Percentiles rank a stretch among this genome's conserved stretches.
Evolutionary conservation across 1,139 yeast genomes (phyloP).

Genomic region (Blastobotrys indianensis): DNA sequence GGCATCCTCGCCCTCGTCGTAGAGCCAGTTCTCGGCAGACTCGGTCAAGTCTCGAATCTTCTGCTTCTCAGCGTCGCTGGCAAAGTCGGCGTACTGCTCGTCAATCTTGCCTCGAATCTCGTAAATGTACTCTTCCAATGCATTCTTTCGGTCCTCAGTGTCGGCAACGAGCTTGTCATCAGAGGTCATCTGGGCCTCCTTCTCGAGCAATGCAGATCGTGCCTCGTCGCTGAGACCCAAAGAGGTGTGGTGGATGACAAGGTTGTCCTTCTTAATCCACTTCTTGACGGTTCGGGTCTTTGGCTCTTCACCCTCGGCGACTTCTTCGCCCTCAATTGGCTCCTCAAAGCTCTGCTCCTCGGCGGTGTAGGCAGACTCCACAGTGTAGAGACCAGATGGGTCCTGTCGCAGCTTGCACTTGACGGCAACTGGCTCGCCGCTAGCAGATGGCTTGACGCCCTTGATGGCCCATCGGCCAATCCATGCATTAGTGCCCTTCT

Average conservation of each 20-base stretch:
- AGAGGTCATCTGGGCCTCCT: constrained; percentile 75
- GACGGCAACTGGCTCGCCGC: constrained; percentile 75
- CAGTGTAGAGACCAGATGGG: constrained; percentile 91
- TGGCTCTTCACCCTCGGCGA: constrained; percentile 62
- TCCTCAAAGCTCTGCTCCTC: constrained; percentile 90
- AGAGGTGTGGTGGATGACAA: constrained; percentile 53
- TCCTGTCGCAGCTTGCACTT: constrained; percentile 95
- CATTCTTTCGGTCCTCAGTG: constrained; percentile 98
- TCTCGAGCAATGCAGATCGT: constrained; percentile 63
- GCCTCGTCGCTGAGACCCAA: constrained; percentile 56
- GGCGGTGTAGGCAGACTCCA: constrained; percentile 92
- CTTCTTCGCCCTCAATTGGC: constrained; percentile 44
- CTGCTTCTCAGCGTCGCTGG: constrained; percentile 83
- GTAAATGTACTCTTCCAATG: constrained; percentile 96
- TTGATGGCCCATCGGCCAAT: constrained; percentile 82
- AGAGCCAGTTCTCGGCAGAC: constrained; percentile 97
- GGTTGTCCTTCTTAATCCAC: constrained; percentile 85
- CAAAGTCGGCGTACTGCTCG: constrained; percentile 83
- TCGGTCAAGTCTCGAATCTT: constrained; percentile 66
- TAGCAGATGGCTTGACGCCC: constrained; percentile 77
- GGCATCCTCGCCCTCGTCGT: constrained; percentile 95
- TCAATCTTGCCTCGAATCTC: constrained; percentile 96
- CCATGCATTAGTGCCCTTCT: constrained; percentile 56
- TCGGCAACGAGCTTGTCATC: constrained; percentile 96
- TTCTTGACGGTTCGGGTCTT: constrained; percentile 88